These are phyloP conservation scores for Leishmania amazonensis DNA, from an alignment of 208 protist genomes.

Conservation along the genomic window DNA sequence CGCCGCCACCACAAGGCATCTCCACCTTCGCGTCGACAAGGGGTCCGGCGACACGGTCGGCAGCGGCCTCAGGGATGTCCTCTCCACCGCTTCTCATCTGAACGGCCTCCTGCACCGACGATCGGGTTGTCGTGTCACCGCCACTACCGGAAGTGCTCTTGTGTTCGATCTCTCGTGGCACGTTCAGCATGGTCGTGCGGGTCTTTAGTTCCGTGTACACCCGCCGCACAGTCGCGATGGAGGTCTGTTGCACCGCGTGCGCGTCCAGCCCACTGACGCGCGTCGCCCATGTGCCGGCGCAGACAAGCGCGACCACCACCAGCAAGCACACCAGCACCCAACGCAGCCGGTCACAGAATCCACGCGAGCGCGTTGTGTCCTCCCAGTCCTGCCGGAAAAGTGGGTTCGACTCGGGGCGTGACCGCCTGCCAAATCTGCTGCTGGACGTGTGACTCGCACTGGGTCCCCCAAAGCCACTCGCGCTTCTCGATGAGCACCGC, in stretches of 20 bases:
- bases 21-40: background rate
- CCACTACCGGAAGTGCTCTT: background rate
- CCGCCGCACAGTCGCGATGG: background rate
- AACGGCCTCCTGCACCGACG: background rate
- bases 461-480: background rate
- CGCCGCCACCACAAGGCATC: background rate
- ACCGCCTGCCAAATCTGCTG: background rate
- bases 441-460: background rate
- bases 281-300: constrained; percentile 9
- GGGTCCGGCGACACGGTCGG: background rate
- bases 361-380: background rate
- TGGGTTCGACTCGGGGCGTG: background rate
- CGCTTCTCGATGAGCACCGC: background rate
- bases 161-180: constrained; percentile 22
- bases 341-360: background rate
- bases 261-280: background rate
- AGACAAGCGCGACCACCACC: constrained; percentile 7
- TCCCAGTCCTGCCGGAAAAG: background rate
- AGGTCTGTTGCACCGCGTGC: background rate
- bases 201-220: constrained; percentile 16
- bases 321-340: constrained; percentile 2
- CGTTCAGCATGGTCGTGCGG: constrained; percentile 10
- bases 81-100: background rate
- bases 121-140: background rate
- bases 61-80: background rate